Percentiles rank a stretch among this genome's conserved stretches.
Conservation (phyloP, 2,329 filamentous ascomycete species). For the Talaromyces sp. region DNA sequence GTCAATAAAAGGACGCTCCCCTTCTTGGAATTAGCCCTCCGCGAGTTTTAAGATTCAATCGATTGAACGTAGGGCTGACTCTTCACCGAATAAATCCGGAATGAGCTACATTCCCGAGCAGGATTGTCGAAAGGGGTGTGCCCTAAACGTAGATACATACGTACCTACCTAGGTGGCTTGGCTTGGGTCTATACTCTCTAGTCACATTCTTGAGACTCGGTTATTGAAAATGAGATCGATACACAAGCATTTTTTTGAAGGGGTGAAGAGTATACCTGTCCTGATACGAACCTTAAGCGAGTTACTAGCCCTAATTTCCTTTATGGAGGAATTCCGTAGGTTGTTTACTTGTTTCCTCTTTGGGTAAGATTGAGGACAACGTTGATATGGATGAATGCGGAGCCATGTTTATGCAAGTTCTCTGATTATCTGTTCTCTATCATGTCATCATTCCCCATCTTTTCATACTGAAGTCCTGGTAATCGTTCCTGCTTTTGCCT, state of each 20-base stretch:
- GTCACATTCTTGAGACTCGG: not conserved
- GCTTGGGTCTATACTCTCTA: not conserved
- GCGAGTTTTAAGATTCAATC: too few species aligned
- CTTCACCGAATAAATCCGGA: not conserved
- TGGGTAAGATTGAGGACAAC: not conserved
- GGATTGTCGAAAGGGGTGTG: not conserved
- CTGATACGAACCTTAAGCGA: not conserved
- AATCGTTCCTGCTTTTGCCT: not conserved
- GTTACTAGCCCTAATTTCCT: not conserved
- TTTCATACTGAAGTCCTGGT: too few species aligned
- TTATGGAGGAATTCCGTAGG: not conserved
- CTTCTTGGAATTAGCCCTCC: not conserved
- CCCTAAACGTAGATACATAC: not conserved
- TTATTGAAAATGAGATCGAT: not conserved
- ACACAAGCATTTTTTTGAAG: not conserved
- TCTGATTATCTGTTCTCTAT: not conserved
- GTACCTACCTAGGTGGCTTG: not conserved
- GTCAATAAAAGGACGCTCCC: too few species aligned
- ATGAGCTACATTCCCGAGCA: not conserved
- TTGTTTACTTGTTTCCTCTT: conserved; percentile 11
- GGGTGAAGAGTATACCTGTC: not conserved
- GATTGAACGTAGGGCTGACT: not conserved
- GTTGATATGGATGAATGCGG: not conserved
- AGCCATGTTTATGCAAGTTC: too few species aligned
- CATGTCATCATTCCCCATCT: not conserved